phyloP scores from a whole-genome alignment of 225 moss, liverwort and hornwort species.

The Marchantia polymorpha region DNA sequence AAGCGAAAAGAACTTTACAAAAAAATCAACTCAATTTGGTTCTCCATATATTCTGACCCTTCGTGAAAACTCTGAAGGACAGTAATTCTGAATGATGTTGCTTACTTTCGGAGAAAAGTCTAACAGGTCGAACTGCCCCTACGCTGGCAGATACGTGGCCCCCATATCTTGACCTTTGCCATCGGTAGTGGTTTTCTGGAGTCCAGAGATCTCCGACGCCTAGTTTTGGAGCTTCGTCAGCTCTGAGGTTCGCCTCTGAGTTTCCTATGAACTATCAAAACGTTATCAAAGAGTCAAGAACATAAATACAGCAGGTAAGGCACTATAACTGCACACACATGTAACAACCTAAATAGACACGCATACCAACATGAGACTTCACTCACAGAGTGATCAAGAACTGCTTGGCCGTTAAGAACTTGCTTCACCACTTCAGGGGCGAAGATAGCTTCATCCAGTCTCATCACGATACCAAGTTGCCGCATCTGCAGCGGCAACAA shows the following conservation, averaged over 20 bases:
- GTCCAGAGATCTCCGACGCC: slow-evolving; percentile 88
- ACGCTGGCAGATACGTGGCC: slow-evolving; percentile 68
- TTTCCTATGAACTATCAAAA: slow-evolving; percentile 81
- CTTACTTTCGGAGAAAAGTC: slow-evolving; percentile 85
- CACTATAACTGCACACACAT: neutral
- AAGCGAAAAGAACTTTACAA: neutral
- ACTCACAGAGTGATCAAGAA: slow-evolving; percentile 79
- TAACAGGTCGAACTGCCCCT: slow-evolving; percentile 49
- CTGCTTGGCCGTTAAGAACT: slow-evolving; percentile 78
- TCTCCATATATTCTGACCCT: neutral
- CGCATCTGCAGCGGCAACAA: slow-evolving; percentile 48
- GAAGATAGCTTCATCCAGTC: slow-evolving; percentile 77
- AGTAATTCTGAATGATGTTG: neutral
- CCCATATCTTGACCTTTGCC: slow-evolving; percentile 84
- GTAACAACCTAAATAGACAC: neutral
- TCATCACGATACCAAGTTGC: slow-evolving; percentile 62
- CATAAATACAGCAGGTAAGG: neutral
- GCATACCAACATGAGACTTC: neutral
- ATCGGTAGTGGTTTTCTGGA: slow-evolving; percentile 94
- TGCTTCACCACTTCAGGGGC: slow-evolving; percentile 74
- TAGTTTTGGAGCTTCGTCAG: slow-evolving; percentile 61
- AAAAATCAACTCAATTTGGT: too few relatives aligned
- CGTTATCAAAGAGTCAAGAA: neutral
- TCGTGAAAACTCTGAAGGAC: too few relatives aligned
- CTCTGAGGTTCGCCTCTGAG: slow-evolving; percentile 64